Percentiles rank a stretch among this genome's conserved stretches.
These are phyloP conservation scores for Hordeum vulgare DNA, from an alignment of 176 grass and related monocot species.

Conservation along the genomic window MorexV3_pseudomolecules_assembly NC_058523.1:378808851-378809350, in stretches of 20 bases:
- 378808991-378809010: background rate
- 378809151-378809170: constrained; percentile 49
- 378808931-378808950: constrained; percentile 28
- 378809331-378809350: constrained; percentile 77
- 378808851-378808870: background rate
- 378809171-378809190: constrained; percentile 82
- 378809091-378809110: constrained; percentile 87
- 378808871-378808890: background rate
- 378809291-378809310: constrained; percentile 59
- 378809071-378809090: constrained; percentile 54
- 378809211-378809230: constrained; percentile 88
- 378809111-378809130: constrained; percentile 28
- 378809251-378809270: constrained; percentile 53
- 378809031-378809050: constrained; percentile 33
- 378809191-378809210: constrained; percentile 71
- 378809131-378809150: constrained; percentile 62
- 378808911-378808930: constrained; percentile 70
- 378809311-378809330: constrained; percentile 69
- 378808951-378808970: constrained; percentile 19
- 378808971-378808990: constrained; percentile 11
- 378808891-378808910: background rate
- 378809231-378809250: constrained; percentile 52
- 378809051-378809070: constrained; percentile 24
- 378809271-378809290: constrained; percentile 32
- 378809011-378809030: constrained; percentile 30